Conservation (phyloP, 1,284 basidiomycete genomes). For the Ustilago loliicola region DNA sequence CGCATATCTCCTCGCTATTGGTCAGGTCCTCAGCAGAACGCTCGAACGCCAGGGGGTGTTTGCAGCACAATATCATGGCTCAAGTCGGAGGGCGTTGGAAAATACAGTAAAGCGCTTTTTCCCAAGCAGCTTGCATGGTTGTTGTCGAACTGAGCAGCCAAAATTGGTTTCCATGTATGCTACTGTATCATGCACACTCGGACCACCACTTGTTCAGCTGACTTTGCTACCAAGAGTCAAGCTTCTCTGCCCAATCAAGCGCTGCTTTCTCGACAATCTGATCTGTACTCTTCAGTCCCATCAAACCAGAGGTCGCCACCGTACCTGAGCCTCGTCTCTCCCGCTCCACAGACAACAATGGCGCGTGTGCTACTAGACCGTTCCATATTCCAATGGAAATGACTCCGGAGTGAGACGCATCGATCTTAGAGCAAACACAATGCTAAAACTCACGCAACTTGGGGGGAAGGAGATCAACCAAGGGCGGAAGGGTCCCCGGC, state of each 20-base stretch:
- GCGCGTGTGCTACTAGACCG: no score
- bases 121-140: slow-evolving; percentile 7
- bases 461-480: no score
- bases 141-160: background rate
- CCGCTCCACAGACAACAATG: no score
- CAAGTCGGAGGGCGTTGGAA: background rate
- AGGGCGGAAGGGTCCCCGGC: background rate
- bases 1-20: background rate
- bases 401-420: no score
- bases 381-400: no score
- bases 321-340: no score
- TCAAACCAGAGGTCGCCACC: no score
- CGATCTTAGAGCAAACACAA: no score
- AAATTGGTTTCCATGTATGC: background rate
- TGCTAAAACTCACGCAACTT: no score
- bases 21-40: background rate
- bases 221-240: background rate
- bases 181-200: background rate
- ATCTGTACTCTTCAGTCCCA: no score
- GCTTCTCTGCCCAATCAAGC: background rate
- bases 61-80: background rate
- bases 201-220: background rate
- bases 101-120: background rate
- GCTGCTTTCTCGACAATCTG: background rate
- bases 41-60: background rate